These are phyloP conservation scores for Sophora flavescens DNA, from an alignment of 306 rosid genomes.

Conservation along the genomic window DNA sequence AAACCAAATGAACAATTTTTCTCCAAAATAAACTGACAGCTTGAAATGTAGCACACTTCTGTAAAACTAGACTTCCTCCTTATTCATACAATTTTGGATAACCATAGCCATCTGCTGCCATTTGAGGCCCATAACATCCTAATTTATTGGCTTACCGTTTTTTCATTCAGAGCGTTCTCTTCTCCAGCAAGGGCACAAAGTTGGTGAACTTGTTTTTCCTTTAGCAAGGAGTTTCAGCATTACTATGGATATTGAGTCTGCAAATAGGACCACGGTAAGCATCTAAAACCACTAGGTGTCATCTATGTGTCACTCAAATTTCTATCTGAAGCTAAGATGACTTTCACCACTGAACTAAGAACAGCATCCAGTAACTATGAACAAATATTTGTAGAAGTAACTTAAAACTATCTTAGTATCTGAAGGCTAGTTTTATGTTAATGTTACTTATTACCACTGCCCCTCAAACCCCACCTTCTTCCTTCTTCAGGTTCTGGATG, in stretches of 20 bases:
- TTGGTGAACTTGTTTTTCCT: slow-evolving; percentile 92
- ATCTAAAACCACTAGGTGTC: slow-evolving; percentile 28
- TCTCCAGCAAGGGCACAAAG: slow-evolving; percentile 83
- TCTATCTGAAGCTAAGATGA: slow-evolving; percentile 1
- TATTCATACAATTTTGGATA: slow-evolving; percentile 20
- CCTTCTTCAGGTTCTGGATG: slow-evolving; percentile 44
- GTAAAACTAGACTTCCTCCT: slow-evolving; percentile 1
- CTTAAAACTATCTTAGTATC: neutral
- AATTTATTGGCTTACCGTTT: neutral
- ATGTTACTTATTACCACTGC: neutral
- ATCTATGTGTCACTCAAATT: neutral
- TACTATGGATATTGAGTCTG: slow-evolving; percentile 60
- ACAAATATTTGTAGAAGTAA: slow-evolving; percentile 13
- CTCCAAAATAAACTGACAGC: neutral
- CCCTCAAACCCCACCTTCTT: neutral
- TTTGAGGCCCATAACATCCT: slow-evolving; percentile 9
- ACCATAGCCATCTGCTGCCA: neutral
- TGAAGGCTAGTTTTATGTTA: slow-evolving; percentile 29
- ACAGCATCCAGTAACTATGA: slow-evolving; percentile 1
- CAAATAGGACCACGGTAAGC: slow-evolving; percentile 58
- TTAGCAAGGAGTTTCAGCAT: slow-evolving; percentile 85
- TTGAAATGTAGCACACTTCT: neutral
- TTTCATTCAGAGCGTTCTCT: slow-evolving; percentile 76
- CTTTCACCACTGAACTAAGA: slow-evolving; percentile 15
- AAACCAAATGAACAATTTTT: neutral